phyloP scores from a whole-genome alignment of 345 rosid genomes.

The Salix koriyanagi region DNA sequence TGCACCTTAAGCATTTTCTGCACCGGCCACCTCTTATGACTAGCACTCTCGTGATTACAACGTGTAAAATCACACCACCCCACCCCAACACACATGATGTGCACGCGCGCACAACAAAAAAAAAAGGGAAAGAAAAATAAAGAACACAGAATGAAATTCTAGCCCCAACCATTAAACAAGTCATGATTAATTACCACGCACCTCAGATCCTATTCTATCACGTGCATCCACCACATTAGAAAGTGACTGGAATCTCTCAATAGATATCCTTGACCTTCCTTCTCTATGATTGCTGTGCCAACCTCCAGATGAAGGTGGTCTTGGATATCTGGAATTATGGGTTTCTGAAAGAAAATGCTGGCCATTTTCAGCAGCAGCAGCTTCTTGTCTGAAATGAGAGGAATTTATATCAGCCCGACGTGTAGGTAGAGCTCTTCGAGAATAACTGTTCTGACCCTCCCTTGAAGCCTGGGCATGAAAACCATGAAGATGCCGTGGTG shows the following conservation, averaged over 20 bases:
- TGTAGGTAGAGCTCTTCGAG: background rate
- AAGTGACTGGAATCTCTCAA: constrained; percentile 18
- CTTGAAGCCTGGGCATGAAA: background rate
- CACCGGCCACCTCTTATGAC: background rate
- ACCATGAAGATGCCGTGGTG: constrained; percentile 8
- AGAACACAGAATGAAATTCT: background rate
- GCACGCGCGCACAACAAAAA: background rate
- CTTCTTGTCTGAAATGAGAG: constrained; percentile 3
- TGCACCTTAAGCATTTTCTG: background rate
- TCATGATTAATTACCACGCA: background rate
- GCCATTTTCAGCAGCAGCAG: constrained; percentile 8
- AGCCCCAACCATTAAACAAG: background rate
- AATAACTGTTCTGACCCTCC: background rate
- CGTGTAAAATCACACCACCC: background rate
- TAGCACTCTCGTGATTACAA: background rate
- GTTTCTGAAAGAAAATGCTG: constrained; percentile 14
- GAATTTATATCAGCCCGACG: background rate
- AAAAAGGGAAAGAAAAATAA: background rate
- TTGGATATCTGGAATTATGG: constrained; percentile 20
- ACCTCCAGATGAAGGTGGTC: constrained; percentile 19
- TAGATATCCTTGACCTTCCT: constrained; percentile 19
- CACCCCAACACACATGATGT: too few relatives aligned
- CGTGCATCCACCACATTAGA: constrained; percentile 13
- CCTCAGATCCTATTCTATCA: constrained; percentile 24
- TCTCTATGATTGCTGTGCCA: constrained; percentile 27